Conservation (phyloP, 495 filamentous ascomycete species). For the Xylaria curta region DNA sequence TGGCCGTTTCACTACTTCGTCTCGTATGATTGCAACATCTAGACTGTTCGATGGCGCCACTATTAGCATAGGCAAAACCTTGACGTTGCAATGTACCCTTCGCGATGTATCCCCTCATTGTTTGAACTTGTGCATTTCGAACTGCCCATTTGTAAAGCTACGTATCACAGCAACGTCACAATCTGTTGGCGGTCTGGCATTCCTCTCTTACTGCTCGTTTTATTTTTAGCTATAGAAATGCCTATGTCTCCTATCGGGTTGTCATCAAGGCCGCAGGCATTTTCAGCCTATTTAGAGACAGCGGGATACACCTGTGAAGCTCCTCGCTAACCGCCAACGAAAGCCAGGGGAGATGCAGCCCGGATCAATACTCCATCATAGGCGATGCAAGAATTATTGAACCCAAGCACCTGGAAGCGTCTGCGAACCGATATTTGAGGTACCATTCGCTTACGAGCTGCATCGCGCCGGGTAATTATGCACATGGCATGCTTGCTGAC, state of each 20-base stretch:
- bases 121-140: background rate
- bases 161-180: background rate
- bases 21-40: background rate
- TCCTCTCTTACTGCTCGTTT: background rate
- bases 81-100: background rate
- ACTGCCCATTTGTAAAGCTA: background rate
- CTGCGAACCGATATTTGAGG: background rate
- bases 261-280: background rate
- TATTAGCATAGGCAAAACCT: background rate
- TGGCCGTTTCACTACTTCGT: too few relatives aligned
- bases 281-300: slow-evolving; percentile 16
- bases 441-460: slow-evolving; percentile 4
- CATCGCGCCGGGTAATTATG: slow-evolving; percentile 17
- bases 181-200: background rate
- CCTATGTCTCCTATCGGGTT: background rate
- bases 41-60: background rate
- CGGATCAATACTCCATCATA: slow-evolving; percentile 1
- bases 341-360: background rate
- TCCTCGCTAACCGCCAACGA: slow-evolving; percentile 4
- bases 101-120: background rate
- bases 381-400: slow-evolving; percentile 11
- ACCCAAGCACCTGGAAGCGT: slow-evolving; percentile 19
- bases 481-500: slow-evolving; percentile 5
- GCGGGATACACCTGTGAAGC: background rate
- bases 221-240: slow-evolving; percentile 1